Base-by-base conservation (phyloP, 2,329 filamentous ascomycete species). In the Pezicula radicicola region DNA sequence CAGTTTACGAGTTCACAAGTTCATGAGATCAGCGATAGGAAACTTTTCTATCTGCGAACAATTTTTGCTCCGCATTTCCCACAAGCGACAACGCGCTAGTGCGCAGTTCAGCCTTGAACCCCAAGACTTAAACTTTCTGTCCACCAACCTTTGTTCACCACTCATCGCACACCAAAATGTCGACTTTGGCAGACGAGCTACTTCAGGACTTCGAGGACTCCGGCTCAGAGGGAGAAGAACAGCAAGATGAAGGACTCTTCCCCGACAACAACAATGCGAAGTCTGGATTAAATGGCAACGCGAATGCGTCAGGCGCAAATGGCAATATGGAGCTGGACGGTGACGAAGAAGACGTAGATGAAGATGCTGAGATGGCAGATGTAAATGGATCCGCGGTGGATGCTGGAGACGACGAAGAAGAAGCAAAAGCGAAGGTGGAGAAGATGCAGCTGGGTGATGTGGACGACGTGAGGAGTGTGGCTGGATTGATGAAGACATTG, bases 161-260 rank as follows among this genome's bases (percentile, higher is more conserved):
- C 30, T 10, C 30, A 33, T 36, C 41, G 40, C 46, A 48, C 27
- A 25, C 39, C 55, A 66, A 60, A 28, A 95, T 97, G 91, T 91
- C 93, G 68, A 95, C 91, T 42, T 80, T 95, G 57, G 93, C 90
- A 56, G 92, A 97, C 65, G 93, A 97, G 69, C 81, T 99, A 10
- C 79, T 97, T 62, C 89, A 94, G 65, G 91, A 96, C 68, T 94
- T 96, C 58, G 91, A 91, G 63, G 90, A 95, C 66, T 89, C 85
- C 6, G 91, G 85, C 48, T 90, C 90, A 48, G 89, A 94, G 62
- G 83, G 80, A 36, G 86, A 87, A 55, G 82, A 83, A 35, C 76
- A 82, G 30, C 75, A 81, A 52, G 74, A 79, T 48, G 74, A 76
- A 55, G 68, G 65, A 30, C 65, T 72, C 27, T 72, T 77, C 58